These are phyloP conservation scores for Cyathus striatus DNA, from an alignment of 768 basidiomycete genomes.

Conservation along the genomic window DNA sequence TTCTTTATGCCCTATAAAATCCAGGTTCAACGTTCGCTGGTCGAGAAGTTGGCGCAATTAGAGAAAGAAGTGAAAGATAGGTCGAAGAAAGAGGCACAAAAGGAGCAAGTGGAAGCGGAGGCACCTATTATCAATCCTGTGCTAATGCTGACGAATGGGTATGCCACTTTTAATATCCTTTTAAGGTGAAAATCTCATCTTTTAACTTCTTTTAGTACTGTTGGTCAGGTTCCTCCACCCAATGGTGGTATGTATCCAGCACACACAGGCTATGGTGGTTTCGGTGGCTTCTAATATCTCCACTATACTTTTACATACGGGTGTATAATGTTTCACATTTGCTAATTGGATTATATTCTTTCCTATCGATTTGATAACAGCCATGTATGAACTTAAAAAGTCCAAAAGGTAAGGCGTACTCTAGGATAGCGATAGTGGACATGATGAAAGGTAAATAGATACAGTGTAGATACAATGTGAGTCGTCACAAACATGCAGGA, in stretches of 20 bases:
- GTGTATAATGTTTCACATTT: slow-evolving; percentile 19
- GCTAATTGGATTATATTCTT: slow-evolving; percentile 19
- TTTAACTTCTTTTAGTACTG: slow-evolving; percentile 45
- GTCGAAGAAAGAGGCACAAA: slow-evolving; percentile 79
- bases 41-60: slow-evolving; percentile 72
- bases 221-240: slow-evolving; percentile 62
- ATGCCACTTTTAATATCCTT: slow-evolving; percentile 27
- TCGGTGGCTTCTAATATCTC: slow-evolving; percentile 8
- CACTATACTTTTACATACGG: slow-evolving; percentile 19
- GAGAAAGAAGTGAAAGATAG: slow-evolving; percentile 90
- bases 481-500: no score
- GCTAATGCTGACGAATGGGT: slow-evolving; percentile 73
- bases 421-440: no score
- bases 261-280: not conserved
- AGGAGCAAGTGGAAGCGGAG: slow-evolving; percentile 85
- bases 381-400: not conserved
- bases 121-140: slow-evolving; percentile 84
- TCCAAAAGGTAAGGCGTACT: no score
- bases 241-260: slow-evolving; percentile 64
- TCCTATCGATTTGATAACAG: not conserved
- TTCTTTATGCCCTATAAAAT: slow-evolving; percentile 97
- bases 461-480: no score
- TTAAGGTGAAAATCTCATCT: slow-evolving; percentile 3
- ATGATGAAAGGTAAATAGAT: no score
- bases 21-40: slow-evolving; percentile 76